Evolutionary conservation across 495 filamentous ascomycete genomes (phyloP).

Genomic region (Neurospora sp.): DNA sequence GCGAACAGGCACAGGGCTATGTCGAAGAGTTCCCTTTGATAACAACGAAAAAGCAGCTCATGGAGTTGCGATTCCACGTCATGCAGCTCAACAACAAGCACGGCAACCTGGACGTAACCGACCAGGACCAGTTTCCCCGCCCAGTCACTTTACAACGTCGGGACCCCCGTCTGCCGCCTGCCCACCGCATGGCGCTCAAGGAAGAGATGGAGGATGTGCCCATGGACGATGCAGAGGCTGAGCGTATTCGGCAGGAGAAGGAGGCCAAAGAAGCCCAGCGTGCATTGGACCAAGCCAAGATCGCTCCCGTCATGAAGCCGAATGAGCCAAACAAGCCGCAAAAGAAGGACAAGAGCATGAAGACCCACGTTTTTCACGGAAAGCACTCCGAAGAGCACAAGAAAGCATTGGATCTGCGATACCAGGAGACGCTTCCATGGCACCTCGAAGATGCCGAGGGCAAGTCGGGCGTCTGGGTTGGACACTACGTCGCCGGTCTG

Average conservation of each 20-base stretch:
- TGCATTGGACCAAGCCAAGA: constrained; percentile 75
- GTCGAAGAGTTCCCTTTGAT: constrained; percentile 62
- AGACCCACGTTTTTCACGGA: constrained; percentile 52
- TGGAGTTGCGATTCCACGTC: constrained; percentile 77
- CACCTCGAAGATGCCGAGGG: constrained; percentile 93
- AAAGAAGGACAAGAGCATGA: constrained; percentile 63
- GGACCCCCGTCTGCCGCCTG: constrained; percentile 65
- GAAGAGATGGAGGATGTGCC: constrained; percentile 39
- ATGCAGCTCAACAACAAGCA: constrained; percentile 51
- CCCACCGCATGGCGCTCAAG: constrained; percentile 41
- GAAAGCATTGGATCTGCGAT: constrained; percentile 68
- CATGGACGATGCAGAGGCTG: constrained; percentile 58
- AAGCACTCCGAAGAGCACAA: constrained; percentile 59
- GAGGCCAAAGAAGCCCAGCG: constrained; percentile 73
- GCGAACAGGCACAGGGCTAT: constrained; percentile 39
- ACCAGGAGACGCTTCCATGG: constrained; percentile 94
- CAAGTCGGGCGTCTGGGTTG: constrained; percentile 78
- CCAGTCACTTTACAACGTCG: constrained; percentile 83
- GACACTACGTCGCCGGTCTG: constrained; percentile 75
- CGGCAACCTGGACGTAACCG: constrained; percentile 52
- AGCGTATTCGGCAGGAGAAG: constrained; percentile 51
- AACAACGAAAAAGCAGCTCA: constrained; percentile 67
- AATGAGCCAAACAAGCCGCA: constrained; percentile 47
- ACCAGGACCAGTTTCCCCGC: constrained; percentile 73
- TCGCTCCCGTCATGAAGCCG: constrained; percentile 57